A percentile compares a stretch with the other conserved stretches of the same genome.
Evolutionary conservation across 2,329 filamentous ascomycete species (phyloP).

Genomic region (Pseudocercospora musae): DNA sequence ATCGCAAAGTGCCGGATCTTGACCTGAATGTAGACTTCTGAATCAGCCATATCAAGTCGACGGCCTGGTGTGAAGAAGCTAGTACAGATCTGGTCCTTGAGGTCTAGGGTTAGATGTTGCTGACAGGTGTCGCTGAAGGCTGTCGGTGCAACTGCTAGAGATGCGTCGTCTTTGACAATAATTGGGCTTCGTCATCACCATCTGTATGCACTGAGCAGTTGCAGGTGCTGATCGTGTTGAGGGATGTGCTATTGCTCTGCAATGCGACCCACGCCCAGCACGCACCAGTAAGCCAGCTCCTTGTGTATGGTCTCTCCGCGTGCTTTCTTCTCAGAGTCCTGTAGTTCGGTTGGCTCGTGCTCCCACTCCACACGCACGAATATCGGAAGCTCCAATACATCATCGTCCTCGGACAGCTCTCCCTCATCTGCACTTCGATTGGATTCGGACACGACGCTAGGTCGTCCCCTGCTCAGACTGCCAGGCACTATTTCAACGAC

Average conservation of each 20-base stretch:
- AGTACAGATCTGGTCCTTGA: neutral
- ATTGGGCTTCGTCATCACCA: neutral
- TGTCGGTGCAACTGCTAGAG: neutral
- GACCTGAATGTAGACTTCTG: neutral
- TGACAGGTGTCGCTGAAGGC: neutral
- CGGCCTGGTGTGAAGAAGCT: neutral
- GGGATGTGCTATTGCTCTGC: slow-evolving; percentile 26
- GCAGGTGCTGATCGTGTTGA: neutral
- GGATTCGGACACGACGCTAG: slow-evolving; percentile 32
- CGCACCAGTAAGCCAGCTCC: slow-evolving; percentile 94
- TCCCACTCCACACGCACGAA: slow-evolving; percentile 94
- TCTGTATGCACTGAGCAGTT: neutral
- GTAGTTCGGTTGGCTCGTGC: slow-evolving; percentile 58
- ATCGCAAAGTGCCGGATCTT: neutral
- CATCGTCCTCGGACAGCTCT: slow-evolving; percentile 53
- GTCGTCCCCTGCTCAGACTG: slow-evolving; percentile 30
- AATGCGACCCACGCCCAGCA: slow-evolving; percentile 82
- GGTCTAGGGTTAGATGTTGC: neutral
- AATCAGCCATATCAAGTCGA: neutral
- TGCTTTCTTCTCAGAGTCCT: slow-evolving; percentile 43
- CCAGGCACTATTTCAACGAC: slow-evolving; percentile 82
- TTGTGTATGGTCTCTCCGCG: slow-evolving; percentile 70
- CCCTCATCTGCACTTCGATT: slow-evolving; percentile 39
- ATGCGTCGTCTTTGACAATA: neutral
- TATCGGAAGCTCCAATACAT: slow-evolving; percentile 83